These are phyloP conservation scores for sweet orange (Citrus sinensis) DNA, from an alignment of 345 rosid species.

Conservation along the genomic window DNA sequence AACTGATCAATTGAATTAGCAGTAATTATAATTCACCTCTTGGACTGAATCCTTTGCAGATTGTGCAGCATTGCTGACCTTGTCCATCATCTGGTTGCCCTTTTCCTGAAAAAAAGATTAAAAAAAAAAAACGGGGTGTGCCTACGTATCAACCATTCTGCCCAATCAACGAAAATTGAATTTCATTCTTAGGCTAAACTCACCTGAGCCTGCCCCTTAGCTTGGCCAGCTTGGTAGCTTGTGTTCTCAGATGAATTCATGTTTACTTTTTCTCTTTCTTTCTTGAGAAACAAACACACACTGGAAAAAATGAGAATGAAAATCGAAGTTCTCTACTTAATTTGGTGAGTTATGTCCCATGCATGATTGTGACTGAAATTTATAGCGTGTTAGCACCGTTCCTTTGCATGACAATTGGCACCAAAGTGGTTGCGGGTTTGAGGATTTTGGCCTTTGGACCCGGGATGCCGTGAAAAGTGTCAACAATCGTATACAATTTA, in stretches of 20 bases:
- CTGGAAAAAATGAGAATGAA: not conserved
- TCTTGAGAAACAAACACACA: not conserved
- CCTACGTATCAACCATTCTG: too few relatives aligned
- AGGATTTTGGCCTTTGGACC: not conserved
- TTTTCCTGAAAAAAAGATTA: constrained; percentile 20
- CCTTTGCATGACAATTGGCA: not conserved
- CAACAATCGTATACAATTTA: not conserved
- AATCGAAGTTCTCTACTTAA: not conserved
- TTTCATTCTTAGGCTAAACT: not conserved
- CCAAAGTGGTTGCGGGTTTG: not conserved
- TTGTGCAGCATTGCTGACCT: constrained; percentile 16
- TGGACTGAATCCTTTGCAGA: constrained; percentile 30
- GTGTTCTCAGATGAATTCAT: constrained; percentile 11
- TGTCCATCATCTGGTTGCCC: constrained; percentile 19
- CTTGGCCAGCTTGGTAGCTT: constrained; percentile 30
- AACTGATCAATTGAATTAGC: not conserved
- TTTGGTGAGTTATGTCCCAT: not conserved
- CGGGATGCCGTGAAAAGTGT: not conserved
- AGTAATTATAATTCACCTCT: constrained; percentile 7
- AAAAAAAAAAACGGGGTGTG: not conserved
- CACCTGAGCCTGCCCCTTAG: constrained; percentile 36
- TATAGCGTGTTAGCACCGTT: not conserved
- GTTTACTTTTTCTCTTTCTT: not conserved
- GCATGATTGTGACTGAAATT: not conserved
- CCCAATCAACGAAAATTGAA: too few relatives aligned